Evolutionary conservation across 2,329 filamentous ascomycete species (phyloP).

Genomic region (Hypoxylon sp.): DNA sequence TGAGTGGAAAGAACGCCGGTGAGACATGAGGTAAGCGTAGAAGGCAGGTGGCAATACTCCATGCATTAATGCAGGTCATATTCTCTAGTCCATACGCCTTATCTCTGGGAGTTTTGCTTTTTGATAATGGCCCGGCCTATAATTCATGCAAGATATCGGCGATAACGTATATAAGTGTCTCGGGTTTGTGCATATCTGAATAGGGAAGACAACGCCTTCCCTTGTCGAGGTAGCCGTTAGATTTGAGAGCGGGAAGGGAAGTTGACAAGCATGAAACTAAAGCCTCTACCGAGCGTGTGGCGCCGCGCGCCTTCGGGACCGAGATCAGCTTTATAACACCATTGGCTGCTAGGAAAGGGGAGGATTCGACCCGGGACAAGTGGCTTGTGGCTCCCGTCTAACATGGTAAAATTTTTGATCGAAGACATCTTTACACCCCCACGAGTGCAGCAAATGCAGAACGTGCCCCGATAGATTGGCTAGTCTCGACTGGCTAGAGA

Average conservation of each 20-base stretch:
- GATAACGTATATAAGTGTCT: too few relatives aligned
- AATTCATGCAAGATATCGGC: not conserved
- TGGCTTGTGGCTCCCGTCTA: not conserved
- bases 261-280: not conserved
- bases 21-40: not conserved
- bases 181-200: not conserved
- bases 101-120: not conserved
- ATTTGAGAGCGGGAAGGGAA: too few relatives aligned
- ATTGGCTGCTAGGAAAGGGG: not conserved
- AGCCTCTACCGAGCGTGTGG: not conserved
- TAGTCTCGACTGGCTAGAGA: not conserved
- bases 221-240: too few relatives aligned
- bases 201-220: too few relatives aligned
- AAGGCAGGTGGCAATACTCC: not conserved
- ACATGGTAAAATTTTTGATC: not conserved
- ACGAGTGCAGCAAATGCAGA: not conserved
- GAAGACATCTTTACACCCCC: not conserved
- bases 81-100: not conserved
- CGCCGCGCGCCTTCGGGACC: conserved; percentile 9
- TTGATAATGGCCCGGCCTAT: not conserved
- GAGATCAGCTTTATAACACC: not conserved
- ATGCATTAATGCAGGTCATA: too few relatives aligned
- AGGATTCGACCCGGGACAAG: conserved; percentile 2
- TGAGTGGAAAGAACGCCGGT: not conserved
- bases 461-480: not conserved